Evolutionary conservation across 495 filamentous ascomycete genomes (phyloP).

Genomic region (Podospora fimiseda): DNA sequence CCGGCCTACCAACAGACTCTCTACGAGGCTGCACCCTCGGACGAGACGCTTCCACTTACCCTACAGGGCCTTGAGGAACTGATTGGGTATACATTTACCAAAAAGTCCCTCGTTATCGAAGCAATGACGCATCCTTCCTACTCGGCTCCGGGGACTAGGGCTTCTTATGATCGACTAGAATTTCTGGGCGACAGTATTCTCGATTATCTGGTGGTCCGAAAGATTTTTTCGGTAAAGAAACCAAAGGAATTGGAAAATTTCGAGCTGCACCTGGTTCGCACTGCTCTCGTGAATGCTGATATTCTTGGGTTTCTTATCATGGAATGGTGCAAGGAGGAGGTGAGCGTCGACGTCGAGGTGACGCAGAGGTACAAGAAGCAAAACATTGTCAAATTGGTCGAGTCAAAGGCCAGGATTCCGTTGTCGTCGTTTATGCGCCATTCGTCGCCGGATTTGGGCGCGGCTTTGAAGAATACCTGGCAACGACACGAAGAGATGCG

Average conservation of each 20-base stretch:
- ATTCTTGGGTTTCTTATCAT: constrained; percentile 84
- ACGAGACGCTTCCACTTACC: constrained; percentile 22
- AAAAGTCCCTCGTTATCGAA: constrained; percentile 68
- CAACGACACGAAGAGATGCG: constrained; percentile 47
- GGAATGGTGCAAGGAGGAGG: constrained; percentile 37
- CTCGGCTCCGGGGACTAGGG: constrained; percentile 31
- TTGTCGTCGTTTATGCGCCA: constrained; percentile 70
- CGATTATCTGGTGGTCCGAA: constrained; percentile 63
- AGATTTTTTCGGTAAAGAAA: constrained; percentile 26
- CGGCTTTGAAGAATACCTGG: constrained; percentile 35
- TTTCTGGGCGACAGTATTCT: constrained; percentile 86
- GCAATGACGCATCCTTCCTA: constrained; percentile 81
- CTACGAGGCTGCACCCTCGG: constrained; percentile 21
- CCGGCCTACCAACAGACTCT: constrained; percentile 27
- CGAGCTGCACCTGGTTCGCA: constrained; percentile 67
- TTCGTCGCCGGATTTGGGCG: constrained; percentile 36
- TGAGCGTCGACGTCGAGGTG: constrained; percentile 21
- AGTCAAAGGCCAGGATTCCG: constrained; percentile 27
- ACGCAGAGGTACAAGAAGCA: constrained; percentile 5
- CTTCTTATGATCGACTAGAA: constrained; percentile 81
- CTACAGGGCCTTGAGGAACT: constrained; percentile 47
- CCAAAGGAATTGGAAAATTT: constrained; percentile 47
- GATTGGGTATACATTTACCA: constrained; percentile 64
- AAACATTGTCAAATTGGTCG: neutral
- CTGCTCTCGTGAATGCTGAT: constrained; percentile 74